Conservation (phyloP, 140 eudicot species). For the Ambrosia hybrid region DNA sequence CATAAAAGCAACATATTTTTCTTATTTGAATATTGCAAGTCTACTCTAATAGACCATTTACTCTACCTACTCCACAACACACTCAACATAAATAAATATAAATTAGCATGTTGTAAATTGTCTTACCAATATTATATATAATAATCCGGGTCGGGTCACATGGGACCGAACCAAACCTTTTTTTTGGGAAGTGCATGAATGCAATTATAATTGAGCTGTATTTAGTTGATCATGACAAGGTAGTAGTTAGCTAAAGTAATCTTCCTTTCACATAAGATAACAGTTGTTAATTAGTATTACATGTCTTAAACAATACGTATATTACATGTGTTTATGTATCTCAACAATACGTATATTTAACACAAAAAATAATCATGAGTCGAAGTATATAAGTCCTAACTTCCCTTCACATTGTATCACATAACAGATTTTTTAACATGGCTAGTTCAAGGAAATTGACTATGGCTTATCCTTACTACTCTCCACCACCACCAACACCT, state of each 20-base stretch:
- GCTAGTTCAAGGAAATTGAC: slow-evolving; percentile 38
- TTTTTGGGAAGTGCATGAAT: slow-evolving; percentile 13
- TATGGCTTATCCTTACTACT: slow-evolving; percentile 37
- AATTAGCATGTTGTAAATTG: slow-evolving; percentile 21
- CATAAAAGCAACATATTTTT: slow-evolving; percentile 25
- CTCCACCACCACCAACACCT: slow-evolving; percentile 55
- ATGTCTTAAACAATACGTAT: background rate
- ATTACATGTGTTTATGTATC: background rate
- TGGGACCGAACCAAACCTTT: slow-evolving; percentile 15
- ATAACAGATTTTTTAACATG: slow-evolving; percentile 24
- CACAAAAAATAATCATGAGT: slow-evolving; percentile 7
- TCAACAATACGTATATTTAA: slow-evolving; percentile 17
- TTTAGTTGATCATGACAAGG: slow-evolving; percentile 27
- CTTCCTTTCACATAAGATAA: background rate
- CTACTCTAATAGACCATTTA: slow-evolving; percentile 26
- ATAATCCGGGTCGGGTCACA: slow-evolving; percentile 36
- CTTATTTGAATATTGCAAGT: slow-evolving; percentile 15
- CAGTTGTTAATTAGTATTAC: background rate
- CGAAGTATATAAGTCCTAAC: background rate
- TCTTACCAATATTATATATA: background rate
- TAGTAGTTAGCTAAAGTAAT: slow-evolving; percentile 30
- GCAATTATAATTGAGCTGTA: slow-evolving; percentile 14
- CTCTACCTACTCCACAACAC: slow-evolving; percentile 34
- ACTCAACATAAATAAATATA: background rate
- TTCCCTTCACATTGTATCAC: slow-evolving; percentile 1